phyloP scores from a whole-genome alignment of 176 grass and related monocot species.

The Juncus inflexus region DNA sequence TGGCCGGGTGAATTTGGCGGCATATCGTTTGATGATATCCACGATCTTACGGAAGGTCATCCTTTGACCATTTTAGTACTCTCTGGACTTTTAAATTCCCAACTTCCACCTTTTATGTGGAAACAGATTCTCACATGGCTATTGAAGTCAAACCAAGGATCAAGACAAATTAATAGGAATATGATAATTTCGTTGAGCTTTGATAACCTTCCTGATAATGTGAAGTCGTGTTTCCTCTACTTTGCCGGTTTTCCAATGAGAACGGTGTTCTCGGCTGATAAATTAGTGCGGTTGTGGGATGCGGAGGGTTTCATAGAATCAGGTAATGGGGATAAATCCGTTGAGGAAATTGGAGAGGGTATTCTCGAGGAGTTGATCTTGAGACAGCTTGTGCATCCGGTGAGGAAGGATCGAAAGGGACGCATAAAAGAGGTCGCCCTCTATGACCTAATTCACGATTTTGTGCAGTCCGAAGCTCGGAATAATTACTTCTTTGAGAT shows the following conservation, averaged over 20 bases:
- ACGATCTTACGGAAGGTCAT: background rate
- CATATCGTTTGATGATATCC: background rate
- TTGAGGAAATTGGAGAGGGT: constrained; percentile 29
- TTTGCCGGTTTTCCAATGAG: constrained; percentile 35
- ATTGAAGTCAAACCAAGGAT: background rate
- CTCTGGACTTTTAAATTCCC: constrained; percentile 22
- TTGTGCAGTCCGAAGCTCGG: constrained; percentile 32
- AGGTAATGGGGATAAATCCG: constrained; percentile 10
- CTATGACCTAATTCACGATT: constrained; percentile 34
- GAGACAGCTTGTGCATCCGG: constrained; percentile 15
- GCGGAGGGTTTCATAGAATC: constrained; percentile 40
- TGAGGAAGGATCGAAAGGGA: constrained; percentile 6
- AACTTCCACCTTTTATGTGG: constrained; percentile 29
- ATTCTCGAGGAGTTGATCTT: constrained; percentile 34
- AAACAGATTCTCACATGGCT: constrained; percentile 4
- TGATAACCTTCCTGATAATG: constrained; percentile 39
- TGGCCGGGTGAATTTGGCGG: background rate
- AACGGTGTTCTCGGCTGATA: background rate
- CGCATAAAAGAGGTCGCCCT: constrained; percentile 13
- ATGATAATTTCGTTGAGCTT: constrained; percentile 34
- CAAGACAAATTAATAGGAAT: background rate
- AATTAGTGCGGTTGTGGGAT: constrained; percentile 27
- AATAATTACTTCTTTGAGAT: constrained; percentile 35
- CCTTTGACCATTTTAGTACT: constrained; percentile 31
- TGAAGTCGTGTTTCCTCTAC: constrained; percentile 40